These are phyloP conservation scores for Spizellomyces punctatus DNA, from an alignment of 192 early-diverging fungal species.

Conservation along the genomic window DNA sequence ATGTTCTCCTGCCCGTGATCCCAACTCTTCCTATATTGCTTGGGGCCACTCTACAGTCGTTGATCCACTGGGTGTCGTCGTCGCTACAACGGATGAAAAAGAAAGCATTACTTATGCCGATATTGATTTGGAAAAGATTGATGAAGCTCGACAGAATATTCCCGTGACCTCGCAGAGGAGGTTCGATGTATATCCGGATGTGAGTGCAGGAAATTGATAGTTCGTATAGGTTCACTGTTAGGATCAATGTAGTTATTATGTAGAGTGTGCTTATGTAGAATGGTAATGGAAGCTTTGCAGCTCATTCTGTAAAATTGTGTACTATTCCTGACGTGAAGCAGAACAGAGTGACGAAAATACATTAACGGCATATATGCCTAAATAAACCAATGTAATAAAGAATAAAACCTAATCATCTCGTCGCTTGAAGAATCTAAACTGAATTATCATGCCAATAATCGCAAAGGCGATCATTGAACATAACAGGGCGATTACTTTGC, in stretches of 20 bases:
- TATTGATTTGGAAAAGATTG: slow-evolving; percentile 64
- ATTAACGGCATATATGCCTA: too few species aligned
- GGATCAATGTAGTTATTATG: too few species aligned
- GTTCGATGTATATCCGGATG: slow-evolving; percentile 89
- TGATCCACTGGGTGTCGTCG: slow-evolving; percentile 75
- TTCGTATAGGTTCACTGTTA: background rate
- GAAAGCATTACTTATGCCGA: slow-evolving; percentile 84
- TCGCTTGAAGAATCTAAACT: slow-evolving; percentile 24
- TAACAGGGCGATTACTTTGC: slow-evolving; percentile 24
- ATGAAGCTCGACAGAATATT: slow-evolving; percentile 68
- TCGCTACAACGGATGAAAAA: slow-evolving; percentile 73
- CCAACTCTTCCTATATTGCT: slow-evolving; percentile 74
- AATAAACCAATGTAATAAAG: too few species aligned
- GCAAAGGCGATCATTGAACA: slow-evolving; percentile 30
- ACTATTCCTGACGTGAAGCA: too few species aligned
- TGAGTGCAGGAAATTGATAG: slow-evolving; percentile 29
- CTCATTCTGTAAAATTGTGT: too few species aligned
- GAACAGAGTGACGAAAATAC: too few species aligned
- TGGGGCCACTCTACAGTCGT: slow-evolving; percentile 95
- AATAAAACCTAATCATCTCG: background rate
- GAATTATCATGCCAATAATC: slow-evolving; percentile 36
- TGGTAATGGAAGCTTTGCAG: too few species aligned
- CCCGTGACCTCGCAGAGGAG: slow-evolving; percentile 81
- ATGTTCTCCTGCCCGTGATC: slow-evolving; percentile 94
- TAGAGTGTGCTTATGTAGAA: too few species aligned